These are phyloP conservation scores for Microdochium paspali DNA, from an alignment of 2,329 filamentous ascomycete genomes.

Conservation along the genomic window DNA sequence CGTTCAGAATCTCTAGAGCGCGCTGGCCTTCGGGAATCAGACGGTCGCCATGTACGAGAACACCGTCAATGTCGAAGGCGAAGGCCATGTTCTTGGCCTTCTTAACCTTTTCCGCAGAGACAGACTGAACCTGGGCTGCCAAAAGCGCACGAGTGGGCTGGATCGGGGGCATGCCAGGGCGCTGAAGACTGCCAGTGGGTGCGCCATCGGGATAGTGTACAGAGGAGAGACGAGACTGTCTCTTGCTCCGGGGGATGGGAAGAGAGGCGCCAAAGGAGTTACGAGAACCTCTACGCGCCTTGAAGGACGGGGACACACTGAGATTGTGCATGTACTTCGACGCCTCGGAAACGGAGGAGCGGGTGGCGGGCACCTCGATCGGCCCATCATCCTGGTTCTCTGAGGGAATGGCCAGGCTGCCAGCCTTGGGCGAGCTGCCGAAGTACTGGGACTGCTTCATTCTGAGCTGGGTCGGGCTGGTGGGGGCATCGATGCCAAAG, in stretches of 20 bases:
- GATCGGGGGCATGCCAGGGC: slow-evolving; percentile 48
- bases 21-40: slow-evolving; percentile 59
- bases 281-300: slow-evolving; percentile 57
- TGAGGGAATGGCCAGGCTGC: slow-evolving; percentile 29
- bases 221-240: slow-evolving; percentile 58
- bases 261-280: slow-evolving; percentile 69
- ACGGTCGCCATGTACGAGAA: slow-evolving; percentile 63
- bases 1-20: slow-evolving; percentile 62
- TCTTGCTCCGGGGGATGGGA: slow-evolving; percentile 62
- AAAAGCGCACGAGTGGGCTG: slow-evolving; percentile 58
- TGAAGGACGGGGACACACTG: slow-evolving; percentile 57
- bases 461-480: background rate
- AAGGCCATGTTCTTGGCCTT: slow-evolving; percentile 74
- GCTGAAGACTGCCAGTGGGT: slow-evolving; percentile 30
- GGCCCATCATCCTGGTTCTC: slow-evolving; percentile 33
- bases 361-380: slow-evolving; percentile 61
- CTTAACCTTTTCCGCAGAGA: slow-evolving; percentile 54
- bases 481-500: slow-evolving; percentile 29
- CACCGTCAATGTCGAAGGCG: slow-evolving; percentile 72
- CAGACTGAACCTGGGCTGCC: slow-evolving; percentile 60
- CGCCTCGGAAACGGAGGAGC: slow-evolving; percentile 60
- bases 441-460: slow-evolving; percentile 6
- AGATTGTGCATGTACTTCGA: slow-evolving; percentile 65
- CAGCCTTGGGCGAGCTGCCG: slow-evolving; percentile 17
- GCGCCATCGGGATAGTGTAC: slow-evolving; percentile 35